These are phyloP conservation scores for Raffaelea arxii DNA, from an alignment of 2,329 filamentous ascomycete species.

Conservation along the genomic window DNA sequence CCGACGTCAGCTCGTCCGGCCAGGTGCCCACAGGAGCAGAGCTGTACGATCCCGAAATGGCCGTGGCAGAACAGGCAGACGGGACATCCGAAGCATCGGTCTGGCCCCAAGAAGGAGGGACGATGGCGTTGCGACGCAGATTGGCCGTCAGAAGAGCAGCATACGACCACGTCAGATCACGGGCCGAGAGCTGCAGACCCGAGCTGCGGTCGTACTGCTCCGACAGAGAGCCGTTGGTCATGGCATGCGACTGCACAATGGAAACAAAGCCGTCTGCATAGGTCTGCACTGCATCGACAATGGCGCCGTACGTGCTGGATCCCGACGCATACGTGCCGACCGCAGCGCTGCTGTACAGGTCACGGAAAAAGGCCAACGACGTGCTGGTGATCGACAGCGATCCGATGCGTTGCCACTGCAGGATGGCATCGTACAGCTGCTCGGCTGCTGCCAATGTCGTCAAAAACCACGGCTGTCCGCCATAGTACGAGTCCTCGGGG, in stretches of 20 bases:
- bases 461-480: conserved; percentile 68
- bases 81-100: conserved; percentile 29
- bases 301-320: conserved; percentile 31
- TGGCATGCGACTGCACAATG: conserved; percentile 53
- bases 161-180: conserved; percentile 65
- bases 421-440: conserved; percentile 67
- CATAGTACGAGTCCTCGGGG: conserved; percentile 63
- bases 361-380: conserved; percentile 63
- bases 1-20: conserved; percentile 23
- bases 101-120: conserved; percentile 42
- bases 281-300: conserved; percentile 46
- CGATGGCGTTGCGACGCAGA: conserved; percentile 42
- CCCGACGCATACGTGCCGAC: conserved; percentile 49
- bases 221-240: conserved; percentile 50
- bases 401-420: conserved; percentile 56
- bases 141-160: conserved; percentile 58
- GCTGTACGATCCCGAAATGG: conserved; percentile 41
- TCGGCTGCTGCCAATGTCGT: conserved; percentile 69
- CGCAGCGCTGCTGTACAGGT: conserved; percentile 47
- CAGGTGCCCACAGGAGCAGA: conserved; percentile 16
- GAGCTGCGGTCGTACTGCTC: conserved; percentile 53
- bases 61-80: conserved; percentile 33
- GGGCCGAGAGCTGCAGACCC: conserved; percentile 50
- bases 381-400: conserved; percentile 54
- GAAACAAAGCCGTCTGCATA: conserved; percentile 54